These are phyloP conservation scores for Rhizopus arrhizus DNA, from an alignment of 371 early-diverging fungal species.

Conservation along the genomic window DNA sequence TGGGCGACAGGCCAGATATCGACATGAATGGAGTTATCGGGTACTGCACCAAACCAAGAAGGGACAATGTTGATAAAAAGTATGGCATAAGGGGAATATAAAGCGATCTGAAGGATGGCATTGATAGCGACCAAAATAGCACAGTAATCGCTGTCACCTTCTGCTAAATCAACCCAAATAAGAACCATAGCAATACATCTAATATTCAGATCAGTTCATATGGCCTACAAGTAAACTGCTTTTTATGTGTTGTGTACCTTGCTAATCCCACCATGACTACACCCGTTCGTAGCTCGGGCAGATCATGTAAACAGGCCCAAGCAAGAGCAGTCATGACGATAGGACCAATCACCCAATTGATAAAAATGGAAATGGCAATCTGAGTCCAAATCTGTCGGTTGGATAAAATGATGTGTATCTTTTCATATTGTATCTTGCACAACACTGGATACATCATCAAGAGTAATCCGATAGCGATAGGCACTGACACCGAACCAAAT, in stretches of 20 bases:
- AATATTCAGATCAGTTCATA: not conserved
- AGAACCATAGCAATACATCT: conserved; percentile 84
- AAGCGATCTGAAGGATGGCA: conserved; percentile 67
- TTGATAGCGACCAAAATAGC: conserved; percentile 74
- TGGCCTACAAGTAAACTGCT: not conserved
- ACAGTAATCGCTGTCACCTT: conserved; percentile 67
- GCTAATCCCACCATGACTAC: conserved; percentile 76
- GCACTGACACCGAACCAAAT: conserved; percentile 70
- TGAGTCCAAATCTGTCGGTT: conserved; percentile 47
- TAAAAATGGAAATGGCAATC: conserved; percentile 55
- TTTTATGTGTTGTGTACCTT: conserved; percentile 23
- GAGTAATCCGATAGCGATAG: conserved; percentile 67
- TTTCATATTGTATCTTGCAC: conserved; percentile 68
- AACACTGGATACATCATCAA: conserved; percentile 79
- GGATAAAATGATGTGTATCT: conserved; percentile 42
- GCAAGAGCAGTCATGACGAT: conserved; percentile 73
- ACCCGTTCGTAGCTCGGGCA: conserved; percentile 70
- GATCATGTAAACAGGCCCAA: conserved; percentile 73
- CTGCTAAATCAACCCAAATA: conserved; percentile 74
- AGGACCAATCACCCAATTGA: conserved; percentile 76
- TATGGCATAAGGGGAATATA: conserved; percentile 66
- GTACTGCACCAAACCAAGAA: conserved; percentile 47
- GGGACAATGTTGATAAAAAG: conserved; percentile 61
- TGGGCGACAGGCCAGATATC: conserved; percentile 61
- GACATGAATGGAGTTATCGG: conserved; percentile 40